Evolutionary conservation across 2,329 filamentous ascomycete genomes (phyloP).

Genomic region (Amphichorda felina): DNA sequence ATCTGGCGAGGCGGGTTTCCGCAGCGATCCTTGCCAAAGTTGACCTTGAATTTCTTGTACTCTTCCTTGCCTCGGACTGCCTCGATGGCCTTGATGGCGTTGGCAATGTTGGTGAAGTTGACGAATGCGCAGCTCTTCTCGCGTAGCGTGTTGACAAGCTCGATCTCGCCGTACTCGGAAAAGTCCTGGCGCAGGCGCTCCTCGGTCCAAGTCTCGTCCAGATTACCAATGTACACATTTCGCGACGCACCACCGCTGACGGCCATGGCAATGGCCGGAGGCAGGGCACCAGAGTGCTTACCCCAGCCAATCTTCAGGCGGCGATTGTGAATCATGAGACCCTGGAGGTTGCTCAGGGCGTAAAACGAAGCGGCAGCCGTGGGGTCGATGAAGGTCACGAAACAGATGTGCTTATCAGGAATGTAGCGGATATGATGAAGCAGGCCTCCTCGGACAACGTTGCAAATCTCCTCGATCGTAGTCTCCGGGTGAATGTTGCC

Average conservation of each 20-base stretch:
- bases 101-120: constrained; percentile 99
- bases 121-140: constrained; percentile 99
- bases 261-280: constrained; percentile 87
- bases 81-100: constrained; percentile 98
- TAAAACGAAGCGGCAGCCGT: constrained; percentile 97
- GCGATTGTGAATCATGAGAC: constrained; percentile 97
- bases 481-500: constrained; percentile 99
- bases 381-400: constrained; percentile 98
- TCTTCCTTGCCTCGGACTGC: constrained; percentile 89
- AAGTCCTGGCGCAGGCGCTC: constrained; percentile 94
- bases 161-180: constrained; percentile 93
- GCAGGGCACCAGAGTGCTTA: constrained; percentile 94
- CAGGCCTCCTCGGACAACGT: constrained; percentile 89
- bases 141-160: constrained; percentile 88
- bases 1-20: constrained; percentile 91
- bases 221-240: constrained; percentile 95
- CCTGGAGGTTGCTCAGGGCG: constrained; percentile 91
- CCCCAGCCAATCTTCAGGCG: constrained; percentile 98
- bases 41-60: constrained; percentile 98
- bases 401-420: constrained; percentile 99
- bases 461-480: constrained; percentile 98
- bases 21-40: constrained; percentile 97
- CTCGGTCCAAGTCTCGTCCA: constrained; percentile 96
- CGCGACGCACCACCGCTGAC: constrained; percentile 95
- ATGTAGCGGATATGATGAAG: constrained; percentile 98